Percentiles rank a stretch among this genome's conserved stretches.
phyloP scores from a whole-genome alignment of 73 alveolate genomes.

The Durusdinium trenchii region DNA sequence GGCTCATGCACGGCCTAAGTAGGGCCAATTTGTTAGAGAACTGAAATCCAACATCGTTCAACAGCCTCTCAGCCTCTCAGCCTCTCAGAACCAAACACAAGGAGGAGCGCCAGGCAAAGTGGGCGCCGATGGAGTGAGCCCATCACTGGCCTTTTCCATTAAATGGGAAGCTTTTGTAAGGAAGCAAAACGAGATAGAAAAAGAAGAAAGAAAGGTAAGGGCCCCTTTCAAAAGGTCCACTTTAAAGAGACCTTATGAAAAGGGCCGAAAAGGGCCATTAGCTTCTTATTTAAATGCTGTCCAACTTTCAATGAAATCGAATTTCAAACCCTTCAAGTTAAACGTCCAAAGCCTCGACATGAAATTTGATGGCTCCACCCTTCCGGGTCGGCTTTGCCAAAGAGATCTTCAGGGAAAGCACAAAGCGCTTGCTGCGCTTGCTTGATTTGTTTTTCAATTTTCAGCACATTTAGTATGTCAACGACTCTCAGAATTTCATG shows the following conservation, averaged over 20 bases:
- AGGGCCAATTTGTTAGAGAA: too few relatives aligned
- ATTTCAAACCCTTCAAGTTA: too few relatives aligned
- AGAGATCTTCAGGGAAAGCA: constrained; percentile 4
- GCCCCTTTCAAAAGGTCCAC: too few relatives aligned
- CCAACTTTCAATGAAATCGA: too few relatives aligned
- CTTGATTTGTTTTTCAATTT: background rate
- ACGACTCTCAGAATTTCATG: background rate
- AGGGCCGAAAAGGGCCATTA: too few relatives aligned
- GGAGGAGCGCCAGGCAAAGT: background rate
- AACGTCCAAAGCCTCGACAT: constrained; percentile 50
- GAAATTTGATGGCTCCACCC: constrained; percentile 70
- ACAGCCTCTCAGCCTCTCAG: background rate
- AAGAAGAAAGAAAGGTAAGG: too few relatives aligned
- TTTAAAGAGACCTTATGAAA: too few relatives aligned
- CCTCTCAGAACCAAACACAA: background rate
- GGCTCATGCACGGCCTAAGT: constrained; percentile 1
- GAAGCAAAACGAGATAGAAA: too few relatives aligned
- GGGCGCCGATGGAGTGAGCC: background rate
- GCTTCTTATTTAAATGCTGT: too few relatives aligned
- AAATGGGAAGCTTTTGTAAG: background rate
- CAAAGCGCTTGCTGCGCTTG: too few relatives aligned
- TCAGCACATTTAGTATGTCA: background rate
- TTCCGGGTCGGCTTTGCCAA: constrained; percentile 84
- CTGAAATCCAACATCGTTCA: background rate
- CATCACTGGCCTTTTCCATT: background rate